Percentiles rank a stretch among this genome's conserved stretches.
These are phyloP conservation scores for Rhodotorula sp. DNA, from an alignment of 1,284 basidiomycete species.

Conservation along the genomic window DNA sequence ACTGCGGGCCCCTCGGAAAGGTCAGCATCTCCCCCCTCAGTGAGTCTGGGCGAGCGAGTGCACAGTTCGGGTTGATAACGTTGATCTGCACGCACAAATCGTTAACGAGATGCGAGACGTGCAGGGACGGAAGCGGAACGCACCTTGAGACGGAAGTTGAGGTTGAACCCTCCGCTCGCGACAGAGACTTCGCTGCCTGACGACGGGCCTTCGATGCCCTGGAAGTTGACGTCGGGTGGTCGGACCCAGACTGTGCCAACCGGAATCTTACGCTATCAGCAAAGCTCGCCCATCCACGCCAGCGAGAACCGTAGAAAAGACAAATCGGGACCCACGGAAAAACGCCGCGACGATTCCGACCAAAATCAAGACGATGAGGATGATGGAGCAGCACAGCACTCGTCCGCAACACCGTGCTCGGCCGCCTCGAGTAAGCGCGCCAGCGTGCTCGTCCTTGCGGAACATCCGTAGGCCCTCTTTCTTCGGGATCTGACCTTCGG, in stretches of 20 bases:
- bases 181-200: conserved; percentile 41
- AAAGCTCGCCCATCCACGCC: neutral
- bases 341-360: conserved; percentile 46
- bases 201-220: conserved; percentile 42
- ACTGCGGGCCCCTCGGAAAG: conserved; percentile 25
- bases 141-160: conserved; percentile 41
- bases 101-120: neutral
- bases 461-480: conserved; percentile 47
- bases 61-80: conserved; percentile 45
- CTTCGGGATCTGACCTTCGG: conserved; percentile 47
- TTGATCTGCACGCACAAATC: conserved; percentile 29
- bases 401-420: conserved; percentile 40
- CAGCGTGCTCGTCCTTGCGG: conserved; percentile 45
- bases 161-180: conserved; percentile 37
- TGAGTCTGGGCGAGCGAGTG: neutral
- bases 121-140: neutral
- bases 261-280: neutral
- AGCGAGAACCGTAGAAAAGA: neutral
- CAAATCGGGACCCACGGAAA: conserved; percentile 33
- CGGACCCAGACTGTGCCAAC: conserved; percentile 43
- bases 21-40: too few species aligned
- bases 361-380: conserved; percentile 43
- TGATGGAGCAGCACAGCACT: conserved; percentile 44
- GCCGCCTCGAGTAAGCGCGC: conserved; percentile 43
- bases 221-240: conserved; percentile 46